Conservation (phyloP, 2,329 filamentous ascomycete species). For the Teratosphaeria destructans region DNA sequence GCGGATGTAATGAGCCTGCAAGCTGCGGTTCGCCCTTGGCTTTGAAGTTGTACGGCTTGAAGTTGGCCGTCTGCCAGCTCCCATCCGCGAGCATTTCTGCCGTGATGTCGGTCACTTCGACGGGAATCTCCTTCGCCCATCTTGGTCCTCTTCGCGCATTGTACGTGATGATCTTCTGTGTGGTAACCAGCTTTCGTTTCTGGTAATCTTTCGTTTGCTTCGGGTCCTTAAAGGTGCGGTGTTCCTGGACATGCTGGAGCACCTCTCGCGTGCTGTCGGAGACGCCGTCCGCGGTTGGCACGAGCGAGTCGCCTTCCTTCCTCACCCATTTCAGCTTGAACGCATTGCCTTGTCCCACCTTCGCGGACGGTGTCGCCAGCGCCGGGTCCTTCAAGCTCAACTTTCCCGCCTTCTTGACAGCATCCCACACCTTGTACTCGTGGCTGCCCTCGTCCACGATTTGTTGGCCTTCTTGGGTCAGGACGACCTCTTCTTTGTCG, state of each 20-base stretch:
- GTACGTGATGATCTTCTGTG: slow-evolving; percentile 79
- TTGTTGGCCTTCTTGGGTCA: slow-evolving; percentile 74
- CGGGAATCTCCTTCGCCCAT: slow-evolving; percentile 76
- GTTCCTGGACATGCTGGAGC: slow-evolving; percentile 61
- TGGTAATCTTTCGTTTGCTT: slow-evolving; percentile 73
- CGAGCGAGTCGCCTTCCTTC: slow-evolving; percentile 47
- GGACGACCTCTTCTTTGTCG: slow-evolving; percentile 63
- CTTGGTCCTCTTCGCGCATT: slow-evolving; percentile 75
- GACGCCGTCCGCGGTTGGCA: slow-evolving; percentile 57
- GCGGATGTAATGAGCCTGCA: slow-evolving; percentile 38
- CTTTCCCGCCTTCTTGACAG: slow-evolving; percentile 35
- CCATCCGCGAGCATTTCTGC: slow-evolving; percentile 82
- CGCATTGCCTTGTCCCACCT: slow-evolving; percentile 87
- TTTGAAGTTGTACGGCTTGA: slow-evolving; percentile 79
- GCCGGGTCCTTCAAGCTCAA: slow-evolving; percentile 38
- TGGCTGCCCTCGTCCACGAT: slow-evolving; percentile 46
- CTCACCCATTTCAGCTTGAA: slow-evolving; percentile 67
- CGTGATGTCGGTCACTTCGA: slow-evolving; percentile 92
- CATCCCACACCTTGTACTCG: slow-evolving; percentile 42
- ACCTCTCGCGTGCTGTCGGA: slow-evolving; percentile 68
- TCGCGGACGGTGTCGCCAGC: slow-evolving; percentile 65
- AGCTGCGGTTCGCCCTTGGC: slow-evolving; percentile 51
- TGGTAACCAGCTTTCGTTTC: slow-evolving; percentile 80
- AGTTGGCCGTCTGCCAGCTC: slow-evolving; percentile 81
- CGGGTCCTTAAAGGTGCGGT: slow-evolving; percentile 56